Percentiles rank a stretch among this genome's conserved stretches.
Evolutionary conservation across 164 flowering plant species (phyloP).

Genomic region (Buxus sempervirens): DNA sequence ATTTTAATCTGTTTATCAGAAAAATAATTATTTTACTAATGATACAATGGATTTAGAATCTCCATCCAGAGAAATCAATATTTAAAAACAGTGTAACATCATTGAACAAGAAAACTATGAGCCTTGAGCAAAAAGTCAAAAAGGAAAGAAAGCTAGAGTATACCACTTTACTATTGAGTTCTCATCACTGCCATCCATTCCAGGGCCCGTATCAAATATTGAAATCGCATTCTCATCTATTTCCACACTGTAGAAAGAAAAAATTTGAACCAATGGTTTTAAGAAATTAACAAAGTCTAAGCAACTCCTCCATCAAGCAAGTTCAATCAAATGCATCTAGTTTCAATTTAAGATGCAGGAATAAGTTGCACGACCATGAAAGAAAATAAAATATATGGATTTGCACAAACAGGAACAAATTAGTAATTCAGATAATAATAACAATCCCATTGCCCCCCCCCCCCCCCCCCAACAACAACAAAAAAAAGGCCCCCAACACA

Average conservation of each 20-base stretch:
- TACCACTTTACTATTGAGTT: conserved; percentile 75
- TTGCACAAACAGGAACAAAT: too few relatives aligned
- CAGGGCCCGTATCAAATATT: conserved; percentile 75
- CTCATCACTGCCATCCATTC: conserved; percentile 77
- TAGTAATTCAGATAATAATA: too few relatives aligned
- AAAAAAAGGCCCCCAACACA: too few relatives aligned
- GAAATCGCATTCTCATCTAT: conserved; percentile 30
- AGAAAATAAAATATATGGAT: too few relatives aligned
- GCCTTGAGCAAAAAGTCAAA: not conserved
- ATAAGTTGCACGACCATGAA: too few relatives aligned
- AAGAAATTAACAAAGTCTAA: not conserved
- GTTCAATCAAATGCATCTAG: not conserved
- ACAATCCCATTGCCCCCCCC: too few relatives aligned
- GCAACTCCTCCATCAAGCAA: not conserved
- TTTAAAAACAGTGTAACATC: not conserved
- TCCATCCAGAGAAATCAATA: not conserved
- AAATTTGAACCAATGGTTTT: not conserved
- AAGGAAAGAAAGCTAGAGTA: not conserved
- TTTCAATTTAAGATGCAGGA: too few relatives aligned
- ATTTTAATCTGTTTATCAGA: too few relatives aligned
- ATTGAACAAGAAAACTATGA: not conserved
- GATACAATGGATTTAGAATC: not conserved
- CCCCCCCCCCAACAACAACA: too few relatives aligned
- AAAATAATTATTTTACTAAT: not conserved
- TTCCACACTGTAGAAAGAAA: conserved; percentile 48